These are phyloP conservation scores for Saturnispora quitensis DNA, from an alignment of 805 yeast species.

Conservation along the genomic window DNA sequence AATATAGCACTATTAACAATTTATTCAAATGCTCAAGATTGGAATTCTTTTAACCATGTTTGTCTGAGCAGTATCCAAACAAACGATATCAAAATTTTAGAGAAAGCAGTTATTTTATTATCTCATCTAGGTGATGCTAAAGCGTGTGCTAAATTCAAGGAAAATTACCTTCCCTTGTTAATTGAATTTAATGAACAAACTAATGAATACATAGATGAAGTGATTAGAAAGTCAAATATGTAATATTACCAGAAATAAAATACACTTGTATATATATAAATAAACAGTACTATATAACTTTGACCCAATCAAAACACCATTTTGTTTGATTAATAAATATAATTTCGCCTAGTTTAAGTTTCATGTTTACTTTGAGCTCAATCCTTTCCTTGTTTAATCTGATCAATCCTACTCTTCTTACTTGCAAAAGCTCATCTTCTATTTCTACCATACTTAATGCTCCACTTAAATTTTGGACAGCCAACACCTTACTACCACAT, in stretches of 20 bases:
- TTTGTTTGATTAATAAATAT: not conserved
- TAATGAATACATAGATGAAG: not conserved
- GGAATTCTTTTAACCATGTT: constrained; percentile 9
- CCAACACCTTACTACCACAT: not conserved
- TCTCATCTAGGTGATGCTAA: constrained; percentile 9
- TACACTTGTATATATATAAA: constrained; percentile 1
- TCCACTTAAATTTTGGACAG: constrained; percentile 2
- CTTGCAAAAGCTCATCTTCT: not conserved
- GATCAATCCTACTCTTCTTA: constrained; percentile 6
- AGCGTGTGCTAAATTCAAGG: constrained; percentile 8
- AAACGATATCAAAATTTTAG: constrained; percentile 11
- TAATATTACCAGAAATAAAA: not conserved
- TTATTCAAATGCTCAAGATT: constrained; percentile 14
- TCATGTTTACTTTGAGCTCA: constrained; percentile 9
- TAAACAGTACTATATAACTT: constrained; percentile 6
- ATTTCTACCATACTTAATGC: constrained; percentile 7
- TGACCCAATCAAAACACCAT: constrained; percentile 16
- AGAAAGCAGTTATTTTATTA: constrained; percentile 10
- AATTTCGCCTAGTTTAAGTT: constrained; percentile 9
- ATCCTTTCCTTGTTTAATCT: constrained; percentile 12
- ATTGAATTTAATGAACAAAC: constrained; percentile 5
- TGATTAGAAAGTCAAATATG: constrained; percentile 2
- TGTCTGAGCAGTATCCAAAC: constrained; percentile 10
- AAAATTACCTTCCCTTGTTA: constrained; percentile 12
- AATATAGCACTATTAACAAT: constrained; percentile 13